These are phyloP conservation scores for Boletus tylopilopsis DNA, from an alignment of 768 basidiomycete species.

Conservation along the genomic window DNA sequence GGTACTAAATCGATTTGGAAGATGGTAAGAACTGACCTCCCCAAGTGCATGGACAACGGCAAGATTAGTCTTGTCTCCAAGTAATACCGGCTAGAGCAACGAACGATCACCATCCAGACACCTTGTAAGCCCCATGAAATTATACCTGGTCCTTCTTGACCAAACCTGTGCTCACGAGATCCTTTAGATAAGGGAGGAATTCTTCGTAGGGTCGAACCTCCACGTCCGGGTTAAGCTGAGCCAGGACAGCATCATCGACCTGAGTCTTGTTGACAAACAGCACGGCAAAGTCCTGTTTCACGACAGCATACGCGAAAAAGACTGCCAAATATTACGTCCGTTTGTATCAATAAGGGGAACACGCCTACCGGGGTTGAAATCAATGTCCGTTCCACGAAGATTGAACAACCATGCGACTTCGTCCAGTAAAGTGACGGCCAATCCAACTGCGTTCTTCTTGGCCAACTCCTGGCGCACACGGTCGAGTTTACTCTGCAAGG, in stretches of 20 bases:
- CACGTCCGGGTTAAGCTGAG: conserved; percentile 55
- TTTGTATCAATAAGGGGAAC: neutral
- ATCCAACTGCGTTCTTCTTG: conserved; percentile 51
- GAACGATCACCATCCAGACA: neutral
- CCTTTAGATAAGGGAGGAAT: conserved; percentile 62
- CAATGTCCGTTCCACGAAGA: conserved; percentile 87
- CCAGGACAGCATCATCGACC: conserved; percentile 37
- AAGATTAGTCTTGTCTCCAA: conserved; percentile 75
- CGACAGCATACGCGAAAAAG: conserved; percentile 88
- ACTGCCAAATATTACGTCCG: conserved; percentile 40
- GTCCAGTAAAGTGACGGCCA: conserved; percentile 86
- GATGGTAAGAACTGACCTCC: conserved; percentile 38
- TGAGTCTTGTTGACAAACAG: conserved; percentile 66
- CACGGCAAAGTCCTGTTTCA: conserved; percentile 53
- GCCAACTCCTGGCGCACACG: conserved; percentile 61
- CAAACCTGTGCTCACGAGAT: conserved; percentile 37
- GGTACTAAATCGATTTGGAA: neutral
- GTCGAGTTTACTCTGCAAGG: conserved; percentile 62
- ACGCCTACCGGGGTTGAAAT: conserved; percentile 67
- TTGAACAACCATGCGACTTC: conserved; percentile 96
- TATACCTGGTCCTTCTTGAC: conserved; percentile 32
- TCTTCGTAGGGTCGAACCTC: conserved; percentile 66
- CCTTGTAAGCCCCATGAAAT: conserved; percentile 2
- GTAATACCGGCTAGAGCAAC: conserved; percentile 61
- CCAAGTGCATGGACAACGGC: conserved; percentile 82